Evolutionary conservation across 306 rosid species (phyloP), one percentile per base, ranked within the genome.

Genomic region (Pyrus bretschneideri): DNA sequence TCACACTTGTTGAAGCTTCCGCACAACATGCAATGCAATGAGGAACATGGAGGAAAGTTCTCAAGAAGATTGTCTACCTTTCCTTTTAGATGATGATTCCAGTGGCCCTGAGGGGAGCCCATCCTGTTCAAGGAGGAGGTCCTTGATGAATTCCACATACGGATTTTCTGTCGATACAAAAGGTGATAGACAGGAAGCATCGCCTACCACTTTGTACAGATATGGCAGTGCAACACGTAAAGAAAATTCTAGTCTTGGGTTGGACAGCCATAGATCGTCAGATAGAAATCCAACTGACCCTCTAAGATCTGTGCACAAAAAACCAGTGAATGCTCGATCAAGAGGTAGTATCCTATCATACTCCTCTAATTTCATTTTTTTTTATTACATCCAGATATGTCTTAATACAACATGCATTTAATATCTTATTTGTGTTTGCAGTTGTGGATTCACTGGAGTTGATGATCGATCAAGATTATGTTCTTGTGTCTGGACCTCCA

Each of bases 391-490:
- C 73, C 70, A 70, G 67, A 60, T 63, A 54, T 49, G 65, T 78
- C 67, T 75, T 78, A 74, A 51, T 29, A 42, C 33, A 69, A 75
- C 38, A 30, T 22, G 67, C 67, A 42, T 65, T 59, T 63, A 78
- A 55, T 67, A 29, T 84, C 70, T 40, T 80, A 62, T 72, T 81
- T 79, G 67, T 79, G 60, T 86, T 73, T 35, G 71, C 91, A 89
- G 98, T 88, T 80, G 74, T 79, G 6, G 98, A 96, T 82, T 85
- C 96, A 2, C 82, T 88, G 57, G 96, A 89, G 76, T 86, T 85
- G 75, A 89, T 85, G 75, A 89, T 91, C 70, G 99, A 91, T 86
- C 99, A 93, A 89, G 99, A 96, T 81, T 96, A 96, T 86, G 98
- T 96, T 80, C 87, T 96, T 62, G 99, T 96, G 68, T 87, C 93